phyloP scores from a whole-genome alignment of 176 grass and related monocot genomes.

The Dendrocalamus sinicus region DNA sequence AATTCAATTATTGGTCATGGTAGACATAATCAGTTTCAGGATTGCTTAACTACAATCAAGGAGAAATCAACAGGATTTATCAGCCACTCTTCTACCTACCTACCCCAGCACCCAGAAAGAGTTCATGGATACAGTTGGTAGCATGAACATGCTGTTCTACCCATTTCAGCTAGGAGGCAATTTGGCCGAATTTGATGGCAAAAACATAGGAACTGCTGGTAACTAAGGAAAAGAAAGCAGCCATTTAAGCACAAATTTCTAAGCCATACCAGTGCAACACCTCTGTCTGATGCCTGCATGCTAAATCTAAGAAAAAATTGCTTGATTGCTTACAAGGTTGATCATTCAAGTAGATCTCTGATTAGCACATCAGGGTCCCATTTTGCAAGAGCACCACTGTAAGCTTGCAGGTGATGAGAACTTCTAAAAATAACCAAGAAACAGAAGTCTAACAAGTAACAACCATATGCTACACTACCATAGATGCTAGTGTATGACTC shows the following conservation, averaged over 20 bases:
- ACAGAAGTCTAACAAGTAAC: background rate
- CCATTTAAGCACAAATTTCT: background rate
- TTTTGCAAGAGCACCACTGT: background rate
- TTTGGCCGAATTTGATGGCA: background rate
- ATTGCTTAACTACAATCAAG: background rate
- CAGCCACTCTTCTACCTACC: background rate
- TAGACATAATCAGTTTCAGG: background rate
- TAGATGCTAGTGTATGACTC: background rate
- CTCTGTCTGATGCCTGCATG: background rate
- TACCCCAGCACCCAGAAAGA: background rate
- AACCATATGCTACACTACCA: background rate
- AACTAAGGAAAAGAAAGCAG: background rate
- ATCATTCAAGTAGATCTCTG: background rate
- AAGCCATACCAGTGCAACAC: background rate
- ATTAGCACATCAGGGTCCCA: background rate
- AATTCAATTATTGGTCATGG: background rate
- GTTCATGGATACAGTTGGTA: background rate
- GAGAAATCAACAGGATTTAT: background rate
- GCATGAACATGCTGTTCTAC: slow-evolving; percentile 8
- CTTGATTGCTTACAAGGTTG: slow-evolving; percentile 1
- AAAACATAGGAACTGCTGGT: background rate
- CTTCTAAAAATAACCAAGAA: background rate
- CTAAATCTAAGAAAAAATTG: slow-evolving; percentile 1
- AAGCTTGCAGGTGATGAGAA: background rate
- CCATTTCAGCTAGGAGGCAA: background rate